Percentiles rank a stretch among this genome's conserved stretches.
Conservation (phyloP, 148 eudicot species). For the Tetragonia tetragonoides region DNA sequence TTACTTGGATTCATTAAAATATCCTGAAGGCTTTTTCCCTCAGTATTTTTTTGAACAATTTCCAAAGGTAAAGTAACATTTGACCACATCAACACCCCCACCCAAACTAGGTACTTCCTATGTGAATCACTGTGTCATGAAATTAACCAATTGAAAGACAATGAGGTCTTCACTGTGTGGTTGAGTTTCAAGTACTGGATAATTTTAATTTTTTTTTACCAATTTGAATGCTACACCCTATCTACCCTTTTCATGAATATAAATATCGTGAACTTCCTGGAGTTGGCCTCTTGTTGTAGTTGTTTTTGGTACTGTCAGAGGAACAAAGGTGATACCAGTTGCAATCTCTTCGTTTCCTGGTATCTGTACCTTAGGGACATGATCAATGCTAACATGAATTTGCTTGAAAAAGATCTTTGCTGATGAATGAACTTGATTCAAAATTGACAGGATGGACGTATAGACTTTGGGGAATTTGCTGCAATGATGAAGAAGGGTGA, state of each 20-base stretch:
- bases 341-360: no score
- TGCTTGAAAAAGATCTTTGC: background rate
- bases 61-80: background rate
- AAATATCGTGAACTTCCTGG: no score
- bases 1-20: background rate
- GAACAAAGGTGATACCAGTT: no score
- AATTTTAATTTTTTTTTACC: no score
- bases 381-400: background rate
- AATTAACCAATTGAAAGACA: no score
- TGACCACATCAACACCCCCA: background rate
- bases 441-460: slow-evolving; percentile 58
- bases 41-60: background rate
- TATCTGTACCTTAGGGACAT: background rate
- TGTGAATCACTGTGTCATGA: no score
- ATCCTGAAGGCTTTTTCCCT: background rate
- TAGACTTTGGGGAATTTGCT: slow-evolving; percentile 71
- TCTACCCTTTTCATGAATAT: no score
- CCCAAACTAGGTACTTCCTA: background rate
- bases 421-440: background rate
- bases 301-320: no score
- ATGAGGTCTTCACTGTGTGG: no score
- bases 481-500: slow-evolving; percentile 82
- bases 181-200: no score
- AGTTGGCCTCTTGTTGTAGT: no score
- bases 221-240: no score